Evolutionary conservation across 495 filamentous ascomycete genomes (phyloP).

Genomic region (Sordaria brevicollis): DNA sequence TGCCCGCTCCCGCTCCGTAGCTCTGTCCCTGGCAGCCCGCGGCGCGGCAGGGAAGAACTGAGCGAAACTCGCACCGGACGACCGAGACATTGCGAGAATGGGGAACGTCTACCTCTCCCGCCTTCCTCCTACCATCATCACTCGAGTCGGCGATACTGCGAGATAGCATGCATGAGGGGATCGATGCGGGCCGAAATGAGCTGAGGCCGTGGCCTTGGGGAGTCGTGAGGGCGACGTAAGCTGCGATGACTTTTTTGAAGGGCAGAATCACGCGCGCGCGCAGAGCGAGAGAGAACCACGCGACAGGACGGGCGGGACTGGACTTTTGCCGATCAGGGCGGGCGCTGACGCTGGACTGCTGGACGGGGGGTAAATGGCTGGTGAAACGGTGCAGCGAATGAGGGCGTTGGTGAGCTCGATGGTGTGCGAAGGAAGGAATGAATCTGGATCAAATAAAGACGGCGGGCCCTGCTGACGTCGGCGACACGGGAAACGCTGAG

Average conservation of each 20-base stretch:
- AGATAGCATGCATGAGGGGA: constrained; percentile 32
- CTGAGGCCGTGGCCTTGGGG: neutral
- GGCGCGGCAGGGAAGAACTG: constrained; percentile 87
- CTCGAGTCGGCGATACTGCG: constrained; percentile 27
- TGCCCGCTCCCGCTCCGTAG: constrained; percentile 41
- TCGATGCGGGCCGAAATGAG: constrained; percentile 4
- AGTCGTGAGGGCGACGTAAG: neutral
- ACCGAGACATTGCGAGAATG: constrained; percentile 61
- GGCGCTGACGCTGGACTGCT: constrained; percentile 4
- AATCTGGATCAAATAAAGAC: neutral
- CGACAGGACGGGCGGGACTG: constrained; percentile 9
- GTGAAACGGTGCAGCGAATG: neutral
- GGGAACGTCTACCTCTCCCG: constrained; percentile 35
- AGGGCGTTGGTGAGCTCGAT: neutral
- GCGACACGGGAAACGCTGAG: constrained; percentile 2
- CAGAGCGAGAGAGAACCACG: constrained; percentile 11
- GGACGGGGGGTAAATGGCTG: neutral
- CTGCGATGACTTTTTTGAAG: neutral
- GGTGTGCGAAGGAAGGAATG: neutral
- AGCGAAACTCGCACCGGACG: constrained; percentile 68
- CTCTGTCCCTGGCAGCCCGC: constrained; percentile 44
- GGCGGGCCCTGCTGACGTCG: neutral
- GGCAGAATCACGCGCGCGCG: constrained; percentile 18
- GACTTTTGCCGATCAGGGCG: constrained; percentile 12
- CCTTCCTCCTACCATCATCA: constrained; percentile 46